Evolutionary conservation across 1,284 basidiomycete species (phyloP).

Genomic region (Cryptococcus sp.): DNA sequence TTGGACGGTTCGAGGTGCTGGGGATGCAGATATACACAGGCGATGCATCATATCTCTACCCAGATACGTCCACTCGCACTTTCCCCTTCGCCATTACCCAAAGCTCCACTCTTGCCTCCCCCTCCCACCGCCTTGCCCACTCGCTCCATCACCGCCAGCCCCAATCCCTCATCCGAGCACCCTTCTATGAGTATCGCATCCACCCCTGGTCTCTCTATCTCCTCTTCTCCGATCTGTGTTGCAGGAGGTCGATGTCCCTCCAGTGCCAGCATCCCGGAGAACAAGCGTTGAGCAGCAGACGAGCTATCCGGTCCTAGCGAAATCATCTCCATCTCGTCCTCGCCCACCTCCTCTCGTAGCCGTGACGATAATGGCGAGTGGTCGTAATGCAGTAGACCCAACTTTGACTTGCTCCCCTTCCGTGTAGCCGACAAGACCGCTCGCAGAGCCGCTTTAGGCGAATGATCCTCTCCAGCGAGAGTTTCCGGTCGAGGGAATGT

Average conservation of each 20-base stretch:
- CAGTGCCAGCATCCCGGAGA: conserved; percentile 78
- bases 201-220: conserved; percentile 53
- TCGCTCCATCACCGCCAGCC: conserved; percentile 96
- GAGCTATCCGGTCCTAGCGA: conserved; percentile 65
- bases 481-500: conserved; percentile 38
- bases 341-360: conserved; percentile 2
- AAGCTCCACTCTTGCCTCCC: conserved; percentile 30
- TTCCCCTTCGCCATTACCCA: conserved; percentile 18
- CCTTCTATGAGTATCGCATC: conserved; percentile 85
- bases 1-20: no score
- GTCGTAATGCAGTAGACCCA: conserved; percentile 65
- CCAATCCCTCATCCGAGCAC: conserved; percentile 72
- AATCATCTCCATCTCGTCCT: conserved; percentile 30
- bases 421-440: neutral
- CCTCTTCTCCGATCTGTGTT: neutral
- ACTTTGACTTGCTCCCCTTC: conserved; percentile 24
- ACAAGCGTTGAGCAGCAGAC: conserved; percentile 72
- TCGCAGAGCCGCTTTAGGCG: neutral
- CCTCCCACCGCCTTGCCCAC: conserved; percentile 84
- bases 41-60: conserved; percentile 20
- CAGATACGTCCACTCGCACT: conserved; percentile 16
- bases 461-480: neutral
- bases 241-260: conserved; percentile 48
- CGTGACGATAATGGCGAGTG: conserved; percentile 50
- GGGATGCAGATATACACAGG: no score